Base-by-base conservation (phyloP, 1,284 basidiomycete species). In the Pseudozyma thailandica region DNA sequence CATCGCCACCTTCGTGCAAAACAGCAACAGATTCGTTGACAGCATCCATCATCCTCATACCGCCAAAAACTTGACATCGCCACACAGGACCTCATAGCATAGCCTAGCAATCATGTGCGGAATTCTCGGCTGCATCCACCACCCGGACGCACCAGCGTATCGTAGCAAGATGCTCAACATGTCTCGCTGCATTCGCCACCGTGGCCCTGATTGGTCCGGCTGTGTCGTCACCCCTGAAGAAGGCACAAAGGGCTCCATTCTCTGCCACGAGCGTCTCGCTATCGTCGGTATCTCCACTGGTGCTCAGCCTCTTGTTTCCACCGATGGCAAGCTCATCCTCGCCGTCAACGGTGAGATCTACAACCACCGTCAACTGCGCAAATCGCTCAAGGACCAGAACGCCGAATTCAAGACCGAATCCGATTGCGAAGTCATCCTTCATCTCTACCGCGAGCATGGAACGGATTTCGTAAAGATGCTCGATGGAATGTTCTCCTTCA, bases 261-360 rank as follows among this genome's bases (percentile, higher is more conserved):
- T 85, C 49, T 84, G 84, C 62, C 84, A 85, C 75, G 85, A 85
- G 75, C 80, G 85, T 72, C 87, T 99, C 51, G 96, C 96, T 41
- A 93, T 99, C 83, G 96, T 98, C 65, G 96, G 96, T 81, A 93
- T 99, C 75, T 95, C 98, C 84, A 92, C 94, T 27, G 96, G 96
- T 76, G 96, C 96, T 37, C 96, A 99, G 84, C 96, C 96, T 21
- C 88, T 99, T 54, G 85, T 91, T 71, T 93, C 91, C 84, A 89
- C 91, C 46, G 93, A 98, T 78, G 91, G 90, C 57, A 92, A 91
- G 81, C 84, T 91, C 73, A 88, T 91, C 77, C 90, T 99, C 54
- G 90, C 92, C 61, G 96, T 98, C 83, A 99, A 98, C 85, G 96
- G 96, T 54, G 96, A 99, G 85, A 98, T 98, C 80, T 99, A 99